A percentile compares a stretch with the other conserved stretches of the same genome.
phyloP scores from a whole-genome alignment of 805 yeast genomes.

The Kregervanrija delftensis region DNA sequence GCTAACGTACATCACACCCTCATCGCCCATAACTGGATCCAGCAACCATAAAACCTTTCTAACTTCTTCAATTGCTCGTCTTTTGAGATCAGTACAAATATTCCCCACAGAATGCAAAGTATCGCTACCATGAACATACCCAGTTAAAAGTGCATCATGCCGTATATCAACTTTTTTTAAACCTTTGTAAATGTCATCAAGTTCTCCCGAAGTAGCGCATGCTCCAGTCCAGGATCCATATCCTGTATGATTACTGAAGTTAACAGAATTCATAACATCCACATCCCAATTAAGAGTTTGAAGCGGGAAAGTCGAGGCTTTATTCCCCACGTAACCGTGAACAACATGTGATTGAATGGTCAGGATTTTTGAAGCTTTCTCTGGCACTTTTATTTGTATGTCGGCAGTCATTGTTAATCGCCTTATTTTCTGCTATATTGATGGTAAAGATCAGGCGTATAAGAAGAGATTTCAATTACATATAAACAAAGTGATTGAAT shows the following conservation, averaged over 20 bases:
- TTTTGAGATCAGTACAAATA: conserved; percentile 30
- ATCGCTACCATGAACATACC: conserved; percentile 57
- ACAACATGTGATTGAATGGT: conserved; percentile 65
- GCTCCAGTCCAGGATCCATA: conserved; percentile 52
- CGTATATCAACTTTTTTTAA: conserved; percentile 25
- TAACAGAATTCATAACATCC: conserved; percentile 57
- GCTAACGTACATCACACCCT: conserved; percentile 61
- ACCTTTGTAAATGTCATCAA: conserved; percentile 34
- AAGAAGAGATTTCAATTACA: too few species aligned
- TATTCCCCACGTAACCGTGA: conserved; percentile 69
- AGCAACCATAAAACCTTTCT: conserved; percentile 42
- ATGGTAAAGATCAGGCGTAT: too few species aligned
- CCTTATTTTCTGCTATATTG: too few species aligned
- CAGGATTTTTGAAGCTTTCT: conserved; percentile 28
- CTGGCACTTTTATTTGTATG: neutral
- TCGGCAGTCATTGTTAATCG: too few species aligned
- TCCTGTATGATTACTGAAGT: conserved; percentile 67
- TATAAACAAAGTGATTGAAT: too few species aligned
- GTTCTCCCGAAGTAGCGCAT: conserved; percentile 32
- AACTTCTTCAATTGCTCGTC: conserved; percentile 17
- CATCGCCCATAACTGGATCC: conserved; percentile 82
- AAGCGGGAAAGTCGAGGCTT: conserved; percentile 58
- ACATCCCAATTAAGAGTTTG: conserved; percentile 66
- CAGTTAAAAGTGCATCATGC: conserved; percentile 56
- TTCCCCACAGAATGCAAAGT: conserved; percentile 39